Evolutionary conservation across 768 basidiomycete species (phyloP).

Genomic region (Phylloporus sp.): DNA sequence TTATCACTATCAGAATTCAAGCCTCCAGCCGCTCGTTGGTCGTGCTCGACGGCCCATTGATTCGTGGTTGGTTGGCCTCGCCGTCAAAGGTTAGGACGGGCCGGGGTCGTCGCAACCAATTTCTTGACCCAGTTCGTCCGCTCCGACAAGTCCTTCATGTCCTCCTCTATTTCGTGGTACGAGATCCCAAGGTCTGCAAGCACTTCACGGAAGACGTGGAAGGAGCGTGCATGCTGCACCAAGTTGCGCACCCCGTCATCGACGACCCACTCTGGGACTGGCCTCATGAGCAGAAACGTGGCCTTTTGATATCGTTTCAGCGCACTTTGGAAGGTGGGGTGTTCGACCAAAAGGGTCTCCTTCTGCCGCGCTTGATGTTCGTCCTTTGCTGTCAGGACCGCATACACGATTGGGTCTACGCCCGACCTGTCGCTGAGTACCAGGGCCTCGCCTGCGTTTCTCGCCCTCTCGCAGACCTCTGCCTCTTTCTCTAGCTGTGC

Average conservation of each 20-base stretch:
- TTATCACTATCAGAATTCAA: not conserved
- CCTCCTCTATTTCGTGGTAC: constrained; percentile 43
- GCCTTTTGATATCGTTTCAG: constrained; percentile 42
- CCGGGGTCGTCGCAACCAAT: constrained; percentile 4
- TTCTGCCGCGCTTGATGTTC: constrained; percentile 34
- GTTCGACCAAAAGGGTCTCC: constrained; percentile 31
- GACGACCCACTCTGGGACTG: constrained; percentile 53
- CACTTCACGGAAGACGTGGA: constrained; percentile 35
- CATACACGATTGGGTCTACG: constrained; percentile 61
- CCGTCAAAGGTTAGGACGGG: constrained; percentile 9
- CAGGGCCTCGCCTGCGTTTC: constrained; percentile 21
- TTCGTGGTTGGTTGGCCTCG: not conserved
- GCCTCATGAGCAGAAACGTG: constrained; percentile 50
- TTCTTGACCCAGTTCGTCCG: constrained; percentile 21
- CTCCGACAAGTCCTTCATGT: constrained; percentile 35
- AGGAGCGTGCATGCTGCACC: constrained; percentile 42
- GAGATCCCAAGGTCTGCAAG: constrained; percentile 40
- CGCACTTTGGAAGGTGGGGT: constrained; percentile 37
- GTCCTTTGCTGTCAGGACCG: constrained; percentile 40
- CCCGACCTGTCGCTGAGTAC: constrained; percentile 62
- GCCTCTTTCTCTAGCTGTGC: constrained; percentile 48
- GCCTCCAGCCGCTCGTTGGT: too few relatives aligned
- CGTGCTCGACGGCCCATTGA: too few relatives aligned
- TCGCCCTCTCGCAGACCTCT: constrained; percentile 11
- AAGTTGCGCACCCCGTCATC: constrained; percentile 61